Percentiles rank a stretch among this genome's conserved stretches.
phyloP scores from a whole-genome alignment of 1,284 basidiomycete genomes.

The Papiliotrema flavescens region DNA sequence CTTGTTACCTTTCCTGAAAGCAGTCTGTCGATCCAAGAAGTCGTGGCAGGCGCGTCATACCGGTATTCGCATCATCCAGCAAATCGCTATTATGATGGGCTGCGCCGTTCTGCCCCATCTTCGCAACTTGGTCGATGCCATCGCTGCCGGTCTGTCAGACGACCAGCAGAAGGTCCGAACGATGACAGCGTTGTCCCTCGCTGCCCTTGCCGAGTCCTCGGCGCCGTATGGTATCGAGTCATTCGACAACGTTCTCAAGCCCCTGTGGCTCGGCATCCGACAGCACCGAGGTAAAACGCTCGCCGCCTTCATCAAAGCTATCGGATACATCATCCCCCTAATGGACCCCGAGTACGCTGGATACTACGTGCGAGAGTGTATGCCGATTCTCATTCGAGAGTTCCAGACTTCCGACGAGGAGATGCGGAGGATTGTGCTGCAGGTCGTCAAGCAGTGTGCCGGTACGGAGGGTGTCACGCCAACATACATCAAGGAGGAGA shows the following conservation, averaged over 20 bases:
- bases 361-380: slow-evolving; percentile 96
- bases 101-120: slow-evolving; percentile 98
- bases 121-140: slow-evolving; percentile 92
- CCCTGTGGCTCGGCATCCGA: slow-evolving; percentile 95
- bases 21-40: slow-evolving; percentile 97
- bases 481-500: slow-evolving; percentile 91
- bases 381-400: slow-evolving; percentile 96
- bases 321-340: slow-evolving; percentile 98
- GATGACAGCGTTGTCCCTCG: slow-evolving; percentile 96
- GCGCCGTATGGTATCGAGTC: slow-evolving; percentile 99
- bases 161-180: slow-evolving; percentile 99
- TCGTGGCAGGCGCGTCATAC: slow-evolving; percentile 99
- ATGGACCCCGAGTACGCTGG: slow-evolving; percentile 99
- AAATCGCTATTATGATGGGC: slow-evolving; percentile 99
- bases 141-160: slow-evolving; percentile 91
- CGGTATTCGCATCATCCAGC: slow-evolving; percentile 98
- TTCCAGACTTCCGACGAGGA: slow-evolving; percentile 99
- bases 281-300: slow-evolving; percentile 97
- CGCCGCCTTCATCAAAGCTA: slow-evolving; percentile 97
- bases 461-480: slow-evolving; percentile 95
- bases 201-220: slow-evolving; percentile 92
- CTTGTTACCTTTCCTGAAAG: slow-evolving; percentile 94
- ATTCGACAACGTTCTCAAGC: slow-evolving; percentile 97
- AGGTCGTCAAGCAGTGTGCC: slow-evolving; percentile 98
- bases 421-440: slow-evolving; percentile 99